Evolutionary conservation across 495 filamentous ascomycete species (phyloP).

Genomic region (Trichoderma parareesei): DNA sequence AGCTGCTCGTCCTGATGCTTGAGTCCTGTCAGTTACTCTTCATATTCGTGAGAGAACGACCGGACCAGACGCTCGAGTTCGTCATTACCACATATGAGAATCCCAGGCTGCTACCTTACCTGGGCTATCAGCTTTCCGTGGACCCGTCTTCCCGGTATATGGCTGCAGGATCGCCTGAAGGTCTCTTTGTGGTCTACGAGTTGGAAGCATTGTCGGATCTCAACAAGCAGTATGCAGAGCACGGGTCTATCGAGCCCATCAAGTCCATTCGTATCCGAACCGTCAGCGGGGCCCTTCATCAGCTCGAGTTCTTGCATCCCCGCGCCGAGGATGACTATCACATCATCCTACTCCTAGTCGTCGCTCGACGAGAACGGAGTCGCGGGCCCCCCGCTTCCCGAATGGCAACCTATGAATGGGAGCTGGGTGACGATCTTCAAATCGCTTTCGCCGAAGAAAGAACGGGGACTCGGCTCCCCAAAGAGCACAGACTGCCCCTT

Average conservation of each 20-base stretch:
- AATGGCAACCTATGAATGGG: conserved; percentile 72
- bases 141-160: conserved; percentile 58
- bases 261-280: conserved; percentile 45
- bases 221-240: conserved; percentile 27
- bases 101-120: conserved; percentile 34
- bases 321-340: conserved; percentile 53
- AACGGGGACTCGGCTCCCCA: conserved; percentile 43
- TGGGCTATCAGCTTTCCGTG: conserved; percentile 73
- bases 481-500: conserved; percentile 53
- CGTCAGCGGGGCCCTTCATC: conserved; percentile 66
- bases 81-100: conserved; percentile 50
- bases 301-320: conserved; percentile 82
- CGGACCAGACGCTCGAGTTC: conserved; percentile 45
- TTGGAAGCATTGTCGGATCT: conserved; percentile 45
- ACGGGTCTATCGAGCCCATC: conserved; percentile 33
- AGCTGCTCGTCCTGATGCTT: conserved; percentile 66
- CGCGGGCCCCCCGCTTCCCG: conserved; percentile 30
- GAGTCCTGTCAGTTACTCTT: conserved; percentile 63
- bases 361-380: conserved; percentile 44
- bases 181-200: conserved; percentile 49
- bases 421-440: conserved; percentile 32
- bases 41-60: conserved; percentile 48
- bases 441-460: conserved; percentile 32
- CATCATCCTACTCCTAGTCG: conserved; percentile 67
- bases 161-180: conserved; percentile 34